Conservation (phyloP, 305 asterid genomes). For the Fraxinus greggii region DNA sequence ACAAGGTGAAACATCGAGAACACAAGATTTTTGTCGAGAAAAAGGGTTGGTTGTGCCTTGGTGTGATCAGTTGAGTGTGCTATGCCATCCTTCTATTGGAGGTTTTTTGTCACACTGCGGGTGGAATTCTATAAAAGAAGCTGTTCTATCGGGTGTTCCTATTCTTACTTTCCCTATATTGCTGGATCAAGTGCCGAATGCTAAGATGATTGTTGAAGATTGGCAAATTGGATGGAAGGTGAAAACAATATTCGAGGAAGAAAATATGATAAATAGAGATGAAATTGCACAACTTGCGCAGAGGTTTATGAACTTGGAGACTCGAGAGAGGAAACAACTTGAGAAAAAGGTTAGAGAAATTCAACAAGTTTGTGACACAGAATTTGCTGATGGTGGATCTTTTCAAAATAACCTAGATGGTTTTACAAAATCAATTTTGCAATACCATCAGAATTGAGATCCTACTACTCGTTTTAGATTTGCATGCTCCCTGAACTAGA, state of each 20-base stretch:
- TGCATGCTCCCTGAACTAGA: too few relatives aligned
- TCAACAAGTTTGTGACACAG: constrained; percentile 27
- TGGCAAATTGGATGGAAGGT: constrained; percentile 61
- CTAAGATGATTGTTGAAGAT: constrained; percentile 50
- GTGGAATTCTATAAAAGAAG: constrained; percentile 64
- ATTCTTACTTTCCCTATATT: constrained; percentile 42
- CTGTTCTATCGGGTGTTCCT: constrained; percentile 38
- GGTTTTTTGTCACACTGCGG: constrained; percentile 65
- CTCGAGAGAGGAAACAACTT: constrained; percentile 33
- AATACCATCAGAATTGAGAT: neutral
- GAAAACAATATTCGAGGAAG: constrained; percentile 26
- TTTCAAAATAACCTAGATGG: constrained; percentile 26
- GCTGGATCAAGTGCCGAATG: constrained; percentile 44
- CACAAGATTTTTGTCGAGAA: constrained; percentile 20
- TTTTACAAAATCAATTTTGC: constrained; percentile 7
- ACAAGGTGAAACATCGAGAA: constrained; percentile 28
- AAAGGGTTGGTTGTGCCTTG: constrained; percentile 54
- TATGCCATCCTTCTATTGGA: constrained; percentile 44
- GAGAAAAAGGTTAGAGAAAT: constrained; percentile 28
- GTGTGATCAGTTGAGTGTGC: constrained; percentile 58
- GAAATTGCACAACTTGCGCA: constrained; percentile 33
- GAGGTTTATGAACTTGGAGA: constrained; percentile 46
- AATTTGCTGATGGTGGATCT: constrained; percentile 25
- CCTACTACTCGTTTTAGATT: neutral
- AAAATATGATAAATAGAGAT: constrained; percentile 24